A percentile compares a stretch with the other conserved stretches of the same genome.
phyloP scores from a whole-genome alignment of 306 rosid genomes.

The Trifolium repens region DNA sequence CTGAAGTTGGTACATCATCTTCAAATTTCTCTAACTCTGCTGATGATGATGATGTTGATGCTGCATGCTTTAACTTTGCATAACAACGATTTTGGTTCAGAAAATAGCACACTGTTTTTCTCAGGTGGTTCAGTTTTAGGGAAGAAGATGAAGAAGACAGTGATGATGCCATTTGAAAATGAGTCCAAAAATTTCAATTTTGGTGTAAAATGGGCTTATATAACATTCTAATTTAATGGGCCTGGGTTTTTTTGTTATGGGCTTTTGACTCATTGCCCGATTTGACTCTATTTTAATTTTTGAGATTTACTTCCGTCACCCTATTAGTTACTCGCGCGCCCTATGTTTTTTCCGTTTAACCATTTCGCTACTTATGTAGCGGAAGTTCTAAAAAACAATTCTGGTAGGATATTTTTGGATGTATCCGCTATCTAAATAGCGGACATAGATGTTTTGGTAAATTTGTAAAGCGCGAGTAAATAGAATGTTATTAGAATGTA shows the following conservation, averaged over 20 bases:
- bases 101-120: background rate
- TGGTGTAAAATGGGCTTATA: background rate
- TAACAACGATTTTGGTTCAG: slow-evolving; percentile 5
- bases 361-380: too few relatives aligned
- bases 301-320: too few relatives aligned
- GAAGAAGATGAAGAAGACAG: background rate
- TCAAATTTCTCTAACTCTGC: background rate
- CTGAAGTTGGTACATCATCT: slow-evolving; percentile 49
- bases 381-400: too few relatives aligned
- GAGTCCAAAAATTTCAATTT: background rate
- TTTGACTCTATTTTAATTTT: too few relatives aligned
- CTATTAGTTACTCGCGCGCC: too few relatives aligned
- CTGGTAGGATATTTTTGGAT: too few relatives aligned
- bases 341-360: too few relatives aligned
- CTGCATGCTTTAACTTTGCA: slow-evolving; percentile 17
- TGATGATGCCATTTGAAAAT: background rate
- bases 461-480: too few relatives aligned
- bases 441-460: too few relatives aligned
- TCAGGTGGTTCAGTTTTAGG: slow-evolving; percentile 6
- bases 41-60: background rate
- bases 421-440: too few relatives aligned
- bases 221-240: background rate
- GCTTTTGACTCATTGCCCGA: background rate
- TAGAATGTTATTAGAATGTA: too few relatives aligned
- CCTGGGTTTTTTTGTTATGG: background rate